These are phyloP conservation scores for Lyophyllum semitale DNA, from an alignment of 768 basidiomycete species.

Conservation along the genomic window DNA sequence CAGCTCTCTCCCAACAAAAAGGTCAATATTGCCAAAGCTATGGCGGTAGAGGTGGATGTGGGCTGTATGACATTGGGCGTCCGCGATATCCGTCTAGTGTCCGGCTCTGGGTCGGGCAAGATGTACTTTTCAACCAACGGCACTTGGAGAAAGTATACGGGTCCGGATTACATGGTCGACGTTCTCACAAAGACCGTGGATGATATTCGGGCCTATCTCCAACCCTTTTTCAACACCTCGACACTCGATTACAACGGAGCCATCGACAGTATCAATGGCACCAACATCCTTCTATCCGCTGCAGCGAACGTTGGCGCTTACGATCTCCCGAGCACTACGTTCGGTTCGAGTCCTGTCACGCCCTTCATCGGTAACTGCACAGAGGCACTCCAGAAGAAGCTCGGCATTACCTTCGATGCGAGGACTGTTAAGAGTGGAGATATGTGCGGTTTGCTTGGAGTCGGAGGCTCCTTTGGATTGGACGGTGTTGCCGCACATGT, in stretches of 20 bases:
- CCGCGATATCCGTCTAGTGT: not conserved
- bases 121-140: slow-evolving; percentile 10
- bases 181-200: slow-evolving; percentile 19
- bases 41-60: slow-evolving; percentile 21
- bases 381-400: not conserved
- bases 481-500: not conserved
- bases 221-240: slow-evolving; percentile 20
- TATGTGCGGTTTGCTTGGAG: slow-evolving; percentile 15
- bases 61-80: slow-evolving; percentile 15
- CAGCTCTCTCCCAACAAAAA: slow-evolving; percentile 8
- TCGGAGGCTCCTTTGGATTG: slow-evolving; percentile 7
- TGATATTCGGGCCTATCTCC: slow-evolving; percentile 16
- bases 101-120: not conserved
- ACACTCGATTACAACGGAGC: slow-evolving; percentile 10
- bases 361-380: slow-evolving; percentile 16
- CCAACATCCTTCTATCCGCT: not conserved
- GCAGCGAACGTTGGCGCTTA: slow-evolving; percentile 10
- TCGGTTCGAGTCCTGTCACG: not conserved
- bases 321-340: not conserved
- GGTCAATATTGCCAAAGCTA: slow-evolving; percentile 16
- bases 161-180: slow-evolving; percentile 21
- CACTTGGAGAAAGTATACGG: slow-evolving; percentile 18
- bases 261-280: slow-evolving; percentile 11
- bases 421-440: not conserved
- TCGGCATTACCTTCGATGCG: not conserved